Evolutionary conservation across 345 rosid genomes (phyloP).

Genomic region (Gossypium arboreum): DNA sequence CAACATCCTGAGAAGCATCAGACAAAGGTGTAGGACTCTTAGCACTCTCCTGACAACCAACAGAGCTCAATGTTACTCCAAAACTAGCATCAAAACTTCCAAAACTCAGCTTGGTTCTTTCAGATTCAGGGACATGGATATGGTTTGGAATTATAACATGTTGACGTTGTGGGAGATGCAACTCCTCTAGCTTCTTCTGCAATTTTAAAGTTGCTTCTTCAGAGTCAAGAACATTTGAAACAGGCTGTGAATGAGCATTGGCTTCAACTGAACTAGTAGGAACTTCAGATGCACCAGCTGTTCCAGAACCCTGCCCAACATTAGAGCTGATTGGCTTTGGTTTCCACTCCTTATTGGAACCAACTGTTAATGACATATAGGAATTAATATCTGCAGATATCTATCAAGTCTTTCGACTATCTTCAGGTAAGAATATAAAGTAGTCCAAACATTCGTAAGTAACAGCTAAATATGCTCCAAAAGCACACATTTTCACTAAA

Average conservation of each 20-base stretch:
- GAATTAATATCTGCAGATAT: constrained; percentile 16
- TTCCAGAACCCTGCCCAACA: constrained; percentile 47
- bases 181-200: constrained; percentile 68
- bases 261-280: constrained; percentile 43
- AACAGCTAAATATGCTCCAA: constrained; percentile 2
- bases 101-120: constrained; percentile 80
- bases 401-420: constrained; percentile 10
- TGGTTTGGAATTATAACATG: constrained; percentile 90
- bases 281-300: constrained; percentile 42
- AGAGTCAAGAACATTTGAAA: constrained; percentile 37
- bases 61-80: constrained; percentile 41
- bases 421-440: constrained; percentile 15
- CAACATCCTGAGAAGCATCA: constrained; percentile 58
- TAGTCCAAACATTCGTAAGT: not conserved
- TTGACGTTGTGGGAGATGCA: constrained; percentile 70
- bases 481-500: constrained; percentile 1
- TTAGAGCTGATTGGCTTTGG: constrained; percentile 63
- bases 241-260: constrained; percentile 31
- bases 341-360: constrained; percentile 81
- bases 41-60: constrained; percentile 50
- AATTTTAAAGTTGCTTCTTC: constrained; percentile 60
- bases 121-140: constrained; percentile 92
- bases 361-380: constrained; percentile 38
- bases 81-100: constrained; percentile 91
- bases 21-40: constrained; percentile 58